phyloP scores from a whole-genome alignment of 345 rosid species.

The Citrus unshiu region DNA sequence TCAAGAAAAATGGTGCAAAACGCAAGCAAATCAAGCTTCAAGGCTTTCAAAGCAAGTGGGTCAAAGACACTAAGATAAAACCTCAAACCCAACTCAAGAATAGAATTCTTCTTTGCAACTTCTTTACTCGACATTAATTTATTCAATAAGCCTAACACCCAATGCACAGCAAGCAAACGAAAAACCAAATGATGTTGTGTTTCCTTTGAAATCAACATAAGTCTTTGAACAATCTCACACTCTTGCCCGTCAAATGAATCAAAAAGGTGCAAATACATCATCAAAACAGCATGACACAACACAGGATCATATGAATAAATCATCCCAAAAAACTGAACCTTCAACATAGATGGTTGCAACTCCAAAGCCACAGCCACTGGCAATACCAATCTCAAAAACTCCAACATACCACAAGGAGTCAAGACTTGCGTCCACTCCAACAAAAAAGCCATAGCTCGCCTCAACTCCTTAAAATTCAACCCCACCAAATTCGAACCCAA shows the following conservation, averaged over 20 bases:
- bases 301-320: conserved; percentile 79
- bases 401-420: conserved; percentile 81
- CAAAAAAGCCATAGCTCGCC: conserved; percentile 83
- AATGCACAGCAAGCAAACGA: conserved; percentile 80
- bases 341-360: conserved; percentile 87
- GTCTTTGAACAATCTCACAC: conserved; percentile 60
- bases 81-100: conserved; percentile 57
- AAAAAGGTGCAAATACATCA: conserved; percentile 52
- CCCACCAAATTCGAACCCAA: conserved; percentile 35
- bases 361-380: conserved; percentile 73
- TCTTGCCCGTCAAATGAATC: conserved; percentile 85
- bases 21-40: conserved; percentile 85
- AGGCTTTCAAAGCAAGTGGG: conserved; percentile 79
- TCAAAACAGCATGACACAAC: conserved; percentile 67
- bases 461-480: conserved; percentile 82
- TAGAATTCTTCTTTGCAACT: conserved; percentile 45
- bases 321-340: conserved; percentile 87
- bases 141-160: conserved; percentile 70
- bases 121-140: conserved; percentile 42
- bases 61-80: conserved; percentile 84
- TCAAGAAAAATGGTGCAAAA: conserved; percentile 54
- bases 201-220: conserved; percentile 65
- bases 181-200: conserved; percentile 64
- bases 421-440: conserved; percentile 78
- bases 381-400: conserved; percentile 74